Percentiles rank a stretch among this genome's conserved stretches.
Evolutionary conservation across 2,329 filamentous ascomycete genomes (phyloP).

Genomic region (Arthrobotrys megalospora): DNA sequence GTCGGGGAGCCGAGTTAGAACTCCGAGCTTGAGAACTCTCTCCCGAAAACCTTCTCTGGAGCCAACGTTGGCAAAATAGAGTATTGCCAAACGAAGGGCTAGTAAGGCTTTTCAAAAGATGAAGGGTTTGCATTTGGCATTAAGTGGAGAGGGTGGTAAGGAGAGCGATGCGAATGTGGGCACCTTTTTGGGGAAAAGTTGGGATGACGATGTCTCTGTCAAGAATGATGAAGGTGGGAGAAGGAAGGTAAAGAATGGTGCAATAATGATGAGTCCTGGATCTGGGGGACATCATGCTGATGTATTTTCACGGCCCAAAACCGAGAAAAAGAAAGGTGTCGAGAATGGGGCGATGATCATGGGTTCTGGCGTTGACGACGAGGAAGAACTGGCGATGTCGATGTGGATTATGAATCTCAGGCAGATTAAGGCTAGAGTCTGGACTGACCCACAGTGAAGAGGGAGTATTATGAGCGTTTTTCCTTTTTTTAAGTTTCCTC

Average conservation of each 20-base stretch:
- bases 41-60: conserved; percentile 56
- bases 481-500: conserved; percentile 2
- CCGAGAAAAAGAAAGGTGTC: not conserved
- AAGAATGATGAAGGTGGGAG: not conserved
- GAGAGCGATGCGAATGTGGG: not conserved
- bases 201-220: not conserved
- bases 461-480: conserved; percentile 21
- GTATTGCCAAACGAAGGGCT: conserved; percentile 32
- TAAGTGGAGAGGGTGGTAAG: not conserved
- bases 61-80: conserved; percentile 51
- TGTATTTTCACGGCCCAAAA: no score
- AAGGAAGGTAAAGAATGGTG: not conserved
- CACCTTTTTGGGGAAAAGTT: not conserved
- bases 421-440: conserved; percentile 40
- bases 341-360: not conserved
- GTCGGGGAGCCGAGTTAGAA: conserved; percentile 35
- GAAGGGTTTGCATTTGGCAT: not conserved
- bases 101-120: conserved; percentile 16
- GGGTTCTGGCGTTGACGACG: not conserved
- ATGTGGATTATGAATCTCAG: conserved; percentile 56
- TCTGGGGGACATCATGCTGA: not conserved
- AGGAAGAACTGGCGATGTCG: conserved; percentile 59
- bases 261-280: not conserved
- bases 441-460: conserved; percentile 16
- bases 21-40: conserved; percentile 43